Base-by-base conservation (phyloP, 2,329 filamentous ascomycete species). In the Eutypa lata region DNA sequence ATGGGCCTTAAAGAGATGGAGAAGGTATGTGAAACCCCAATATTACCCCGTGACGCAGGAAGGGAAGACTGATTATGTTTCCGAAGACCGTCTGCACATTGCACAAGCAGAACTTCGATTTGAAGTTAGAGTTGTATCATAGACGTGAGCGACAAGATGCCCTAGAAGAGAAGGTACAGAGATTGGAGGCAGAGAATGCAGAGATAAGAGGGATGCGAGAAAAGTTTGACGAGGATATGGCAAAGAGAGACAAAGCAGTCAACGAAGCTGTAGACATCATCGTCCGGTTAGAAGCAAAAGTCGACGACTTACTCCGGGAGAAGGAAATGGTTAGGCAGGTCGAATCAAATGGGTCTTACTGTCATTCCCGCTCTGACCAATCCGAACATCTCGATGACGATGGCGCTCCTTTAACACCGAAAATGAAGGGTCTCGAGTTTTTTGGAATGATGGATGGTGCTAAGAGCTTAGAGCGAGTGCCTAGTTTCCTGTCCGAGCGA, bases 81-180 rank as follows among this genome's bases (percentile, higher is more conserved):
- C 46, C 2, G 46, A 37, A 88, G 79, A 82, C 85, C 50, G 71
- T 90, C 49, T 88, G 87, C 4, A 85, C 76, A 1, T 71, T 90
- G 21, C 84, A 87, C 67, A 91, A 91, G 65, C 83, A 89, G 69
- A 91, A 90, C 62, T 91, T 90, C 60, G 87, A 89, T 59, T 76
- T 91, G 42, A 90, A 91, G 67, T 74, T 90, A 31, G 87, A 90
- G 65, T 69, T 91, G 1, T 89, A 81, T 60, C 86, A 90, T 63
- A 79, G 86, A 7, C 78, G 87, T 26, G 82, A 90, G 68, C 78
- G 80, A 50, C 84, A 88, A 62, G 76, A 76, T 8, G 73, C 72
- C 21, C 62, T 90, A 33, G 85, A 89, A 62, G 75, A 79, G 33
- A 75, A 77, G 40, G 60, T 86, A n/a, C 78, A 83, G 37, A 67